These are phyloP conservation scores for Cydonia oblonga DNA, from an alignment of 331 rosid genomes.

Conservation along the genomic window DNA sequence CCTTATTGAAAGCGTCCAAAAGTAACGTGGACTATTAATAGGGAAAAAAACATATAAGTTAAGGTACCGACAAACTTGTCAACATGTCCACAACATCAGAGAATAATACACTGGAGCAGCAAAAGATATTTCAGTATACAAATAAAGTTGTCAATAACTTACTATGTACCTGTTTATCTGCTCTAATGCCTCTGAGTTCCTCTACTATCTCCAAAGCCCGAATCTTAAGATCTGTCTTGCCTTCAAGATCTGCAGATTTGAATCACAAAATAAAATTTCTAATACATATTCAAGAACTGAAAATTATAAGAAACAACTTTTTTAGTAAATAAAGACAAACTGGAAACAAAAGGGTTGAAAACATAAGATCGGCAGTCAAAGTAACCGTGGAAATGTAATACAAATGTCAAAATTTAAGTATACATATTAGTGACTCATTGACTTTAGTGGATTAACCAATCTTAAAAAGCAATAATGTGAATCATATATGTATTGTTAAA, in stretches of 20 bases:
- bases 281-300: background rate
- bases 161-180: slow-evolving; percentile 78
- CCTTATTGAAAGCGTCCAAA: slow-evolving; percentile 93
- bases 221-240: slow-evolving; percentile 86
- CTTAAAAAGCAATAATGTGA: background rate
- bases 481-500: background rate
- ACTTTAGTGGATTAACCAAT: background rate
- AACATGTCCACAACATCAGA: slow-evolving; percentile 2
- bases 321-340: background rate
- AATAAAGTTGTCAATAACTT: slow-evolving; percentile 3
- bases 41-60: background rate
- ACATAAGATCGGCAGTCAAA: background rate
- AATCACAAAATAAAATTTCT: background rate
- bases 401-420: background rate
- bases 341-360: background rate
- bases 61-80: background rate
- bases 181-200: slow-evolving; percentile 81
- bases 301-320: background rate
- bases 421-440: background rate
- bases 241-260: slow-evolving; percentile 76
- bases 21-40: slow-evolving; percentile 70
- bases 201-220: slow-evolving; percentile 82
- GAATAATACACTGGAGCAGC: background rate
- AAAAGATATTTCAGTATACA: background rate
- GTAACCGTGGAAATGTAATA: background rate